Evolutionary conservation across 441 rosid species (phyloP), one percentile per base, ranked within the genome.

Genomic region (Syzygium malaccense): DNA sequence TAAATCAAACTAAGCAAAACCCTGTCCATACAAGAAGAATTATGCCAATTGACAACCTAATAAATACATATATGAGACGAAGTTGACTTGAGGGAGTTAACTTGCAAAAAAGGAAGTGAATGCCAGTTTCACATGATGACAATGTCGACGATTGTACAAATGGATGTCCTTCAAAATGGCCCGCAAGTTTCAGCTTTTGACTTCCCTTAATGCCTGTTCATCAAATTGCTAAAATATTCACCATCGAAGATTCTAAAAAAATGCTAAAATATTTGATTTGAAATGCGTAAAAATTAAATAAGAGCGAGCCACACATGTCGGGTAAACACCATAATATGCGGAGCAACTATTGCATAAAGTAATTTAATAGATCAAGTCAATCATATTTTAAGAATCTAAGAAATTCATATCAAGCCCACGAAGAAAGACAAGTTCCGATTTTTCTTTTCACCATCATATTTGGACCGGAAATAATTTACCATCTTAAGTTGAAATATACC

Each of bases 331-430:
- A 14, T 3, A 20, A 23, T 71, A 71, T 0, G 28, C 37, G 12
- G 17, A 71, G 8, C 28, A 71, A 71, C 13, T 37, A 20, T 37
- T 37, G 28, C 80, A 3, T 71, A 37, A 71, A 37, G 17, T 37
- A 3, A 37, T 71, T 4, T 71, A 37, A 71, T 37, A 37, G 28
- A 71, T 37, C 8, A 0, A 37, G 28, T 20, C 0, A 2, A 37
- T 20, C 17, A 71, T 71, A 37, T 71, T 23, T 20, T 11, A 71
- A 20, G 14, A 71, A 37, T 71, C 8, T 37, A 71, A 33, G 0
- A 5, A 71, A 71, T 20, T 23, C 9, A 0, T 12, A 71, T 71
- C 0, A 0, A 5, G 26, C 6, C 0, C 49, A 37, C 0, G 1
- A 19, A 37, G 20, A 71, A 20, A 18, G 11, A 20, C 49, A 37